Evolutionary conservation across 176 grass and related monocot genomes (phyloP), one percentile per base, ranked within the genome.

Genomic region (Lolium perenne): DNA sequence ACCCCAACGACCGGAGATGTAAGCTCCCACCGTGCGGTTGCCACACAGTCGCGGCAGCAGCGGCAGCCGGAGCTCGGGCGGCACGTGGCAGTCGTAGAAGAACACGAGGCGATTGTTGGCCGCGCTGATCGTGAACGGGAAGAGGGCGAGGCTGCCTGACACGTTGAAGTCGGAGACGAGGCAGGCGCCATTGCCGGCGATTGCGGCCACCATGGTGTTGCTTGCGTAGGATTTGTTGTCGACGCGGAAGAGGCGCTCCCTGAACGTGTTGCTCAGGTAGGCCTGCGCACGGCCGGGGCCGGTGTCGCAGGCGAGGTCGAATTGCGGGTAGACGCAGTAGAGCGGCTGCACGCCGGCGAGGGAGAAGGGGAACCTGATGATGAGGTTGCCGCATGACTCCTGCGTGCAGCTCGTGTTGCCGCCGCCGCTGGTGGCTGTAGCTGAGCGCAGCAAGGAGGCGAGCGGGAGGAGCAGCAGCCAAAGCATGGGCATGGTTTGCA

Each of bases 321-420:
- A 89, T 0, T 43, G 3, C 38, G 90, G 83, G 68, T 79, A 89
- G 11, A 82, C 87, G 47, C 82, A 89, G 47, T 80, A 1, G 0
- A 32, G 2, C 16, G 85, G 92, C 22, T 97, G 87, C 29, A 8
- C 22, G 3, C 57, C 80, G 38, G 0, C 0, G 82, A 94, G 79
- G 71, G 74, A 94, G 94, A 94, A 97, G 20, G 94, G 94, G 65
- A 85, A 94, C 2, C 2, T 35, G 61, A 95, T 77, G 71, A 0
- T 50, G 38, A 78, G 48, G 40, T 10, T 14, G 8, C 94, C 88
- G 58, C 90, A 95, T 38, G 0, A 6, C 70, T 20, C 51, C 54
- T 25, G 54, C 49, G 38, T 1, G 45, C 90, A 93, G n/a, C 20
- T 71, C 15, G 6, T 3, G 53, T 60, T 45, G 75, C 2, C 12